These are phyloP conservation scores for Phytopythium boreale DNA, from an alignment of 352 stramenopile genomes.

Conservation along the genomic window DNA sequence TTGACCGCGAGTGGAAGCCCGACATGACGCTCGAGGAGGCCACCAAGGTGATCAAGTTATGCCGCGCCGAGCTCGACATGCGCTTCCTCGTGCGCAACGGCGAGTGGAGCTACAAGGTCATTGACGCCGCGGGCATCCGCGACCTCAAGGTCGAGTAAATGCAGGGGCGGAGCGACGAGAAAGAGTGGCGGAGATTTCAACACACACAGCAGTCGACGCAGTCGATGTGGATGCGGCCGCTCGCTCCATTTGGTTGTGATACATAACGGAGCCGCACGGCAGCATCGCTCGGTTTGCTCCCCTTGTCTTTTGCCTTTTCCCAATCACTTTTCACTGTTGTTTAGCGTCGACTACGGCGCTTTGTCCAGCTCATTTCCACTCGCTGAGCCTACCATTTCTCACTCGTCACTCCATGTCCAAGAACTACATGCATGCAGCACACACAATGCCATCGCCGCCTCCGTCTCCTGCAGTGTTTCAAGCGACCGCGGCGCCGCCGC, in stretches of 20 bases:
- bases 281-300: neutral
- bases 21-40: constrained; percentile 79
- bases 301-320: neutral
- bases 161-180: no score
- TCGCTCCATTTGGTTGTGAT: neutral
- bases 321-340: neutral
- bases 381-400: neutral
- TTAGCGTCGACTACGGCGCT: no score
- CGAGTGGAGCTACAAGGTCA: constrained; percentile 86
- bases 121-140: constrained; percentile 65
- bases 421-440: neutral
- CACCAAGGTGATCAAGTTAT: constrained; percentile 71
- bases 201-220: neutral
- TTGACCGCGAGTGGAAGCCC: constrained; percentile 87
- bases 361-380: neutral
- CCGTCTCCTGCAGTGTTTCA: neutral
- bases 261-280: neutral
- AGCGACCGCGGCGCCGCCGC: neutral
- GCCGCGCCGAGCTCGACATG: constrained; percentile 73
- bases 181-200: no score
- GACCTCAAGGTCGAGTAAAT: constrained; percentile 58
- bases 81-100: constrained; percentile 87
- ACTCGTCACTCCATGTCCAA: neutral
- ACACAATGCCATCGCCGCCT: neutral
- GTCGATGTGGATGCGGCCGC: no score